Base-by-base conservation (phyloP, 768 basidiomycete genomes). In the Psilocybe cubensis region DNA sequence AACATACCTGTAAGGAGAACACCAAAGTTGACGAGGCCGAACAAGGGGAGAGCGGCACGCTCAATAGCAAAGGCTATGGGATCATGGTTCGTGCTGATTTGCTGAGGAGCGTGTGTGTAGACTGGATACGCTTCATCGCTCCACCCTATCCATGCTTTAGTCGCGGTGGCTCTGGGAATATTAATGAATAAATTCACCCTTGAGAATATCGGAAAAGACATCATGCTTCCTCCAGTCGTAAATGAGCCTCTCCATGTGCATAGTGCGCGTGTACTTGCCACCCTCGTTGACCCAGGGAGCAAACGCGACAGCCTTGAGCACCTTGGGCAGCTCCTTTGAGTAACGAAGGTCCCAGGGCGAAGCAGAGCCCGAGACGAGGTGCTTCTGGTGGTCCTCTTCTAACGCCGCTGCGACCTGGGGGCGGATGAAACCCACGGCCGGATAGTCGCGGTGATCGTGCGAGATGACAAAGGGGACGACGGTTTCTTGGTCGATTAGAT, bases 11-110 rank as follows among this genome's bases (percentile, higher is more conserved):
- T 79, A 12, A 79, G 72, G 14, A 80, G 65, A 31, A 71, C 77
- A 46, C 79, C 79, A 59, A 75, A 79, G 54, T 80, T 78, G 14
- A 72, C 66, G 24, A 79, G 74, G 7, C 76, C 74, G 57, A 79
- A 80, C n/a, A 80, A 56, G 41, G 79, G 78, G 17, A 79, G 69
- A 3, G 75, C 75, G 35, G 77, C 74, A 28, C 77, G 75, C 56
- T 79, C 78, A 43, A 79, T 72, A 18, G 74, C 70, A 45, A 79
- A 79, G 41, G 71, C 72, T n/a, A 73, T 59, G 57, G 78, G 56
- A 62, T 66, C 68, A 42, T 56, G 54, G 18, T 33, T 31, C 12
- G 56, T 24, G 10, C 44, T 46, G 12, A 57, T 20, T 9, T 60
- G 27, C 24, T 45, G 51, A 2, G 68, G 66, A 1, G 69, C 62